A percentile compares a stretch with the other conserved stretches of the same genome.
Conservation (phyloP, 768 basidiomycete species). For the Ramaria sp. region DNA sequence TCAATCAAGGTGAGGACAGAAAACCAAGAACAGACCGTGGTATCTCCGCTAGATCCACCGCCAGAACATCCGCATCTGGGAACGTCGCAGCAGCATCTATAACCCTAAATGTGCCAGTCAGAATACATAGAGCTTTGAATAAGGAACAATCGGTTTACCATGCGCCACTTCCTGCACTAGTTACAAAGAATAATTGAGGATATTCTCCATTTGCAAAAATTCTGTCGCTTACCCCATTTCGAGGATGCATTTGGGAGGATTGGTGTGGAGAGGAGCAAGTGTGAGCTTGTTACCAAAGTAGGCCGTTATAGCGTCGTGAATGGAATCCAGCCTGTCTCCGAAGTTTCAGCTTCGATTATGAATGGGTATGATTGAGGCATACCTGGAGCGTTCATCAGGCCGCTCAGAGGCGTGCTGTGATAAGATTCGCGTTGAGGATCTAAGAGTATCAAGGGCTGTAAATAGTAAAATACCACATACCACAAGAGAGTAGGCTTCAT, state of each 20-base stretch:
- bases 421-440: too few species aligned
- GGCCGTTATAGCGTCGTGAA: neutral
- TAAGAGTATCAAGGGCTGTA: too few species aligned
- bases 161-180: neutral
- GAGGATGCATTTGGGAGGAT: neutral
- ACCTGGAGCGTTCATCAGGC: neutral
- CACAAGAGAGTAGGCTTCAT: too few species aligned
- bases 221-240: neutral
- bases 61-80: neutral
- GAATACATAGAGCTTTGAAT: neutral
- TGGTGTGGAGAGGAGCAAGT: neutral
- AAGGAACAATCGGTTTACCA: neutral
- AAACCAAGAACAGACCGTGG: neutral
- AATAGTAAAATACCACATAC: too few species aligned
- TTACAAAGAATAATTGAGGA: neutral
- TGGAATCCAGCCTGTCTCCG: neutral
- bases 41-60: neutral
- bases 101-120: neutral
- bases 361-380: neutral
- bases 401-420: neutral
- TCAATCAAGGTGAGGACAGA: neutral
- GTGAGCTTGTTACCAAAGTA: neutral
- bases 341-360: neutral
- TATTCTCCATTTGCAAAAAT: neutral
- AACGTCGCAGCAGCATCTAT: neutral